Base-by-base conservation (phyloP, 75 land plant genomes). In the Sequoia sempervirens region DNA sequence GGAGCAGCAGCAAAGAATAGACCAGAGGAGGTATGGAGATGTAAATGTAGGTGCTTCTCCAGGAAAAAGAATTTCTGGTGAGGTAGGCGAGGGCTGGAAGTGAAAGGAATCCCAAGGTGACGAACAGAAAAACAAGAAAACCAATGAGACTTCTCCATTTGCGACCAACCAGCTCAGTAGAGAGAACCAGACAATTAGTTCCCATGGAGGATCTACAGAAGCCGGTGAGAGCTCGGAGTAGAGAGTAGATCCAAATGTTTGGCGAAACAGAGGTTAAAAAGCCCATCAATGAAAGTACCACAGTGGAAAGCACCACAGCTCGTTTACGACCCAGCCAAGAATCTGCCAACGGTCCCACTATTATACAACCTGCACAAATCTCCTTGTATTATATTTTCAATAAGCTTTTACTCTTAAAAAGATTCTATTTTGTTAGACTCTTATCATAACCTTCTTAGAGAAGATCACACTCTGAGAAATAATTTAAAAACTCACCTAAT, bases 141-240 rank as follows among this genome's bases (percentile, higher is more conserved):
- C 87, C 91, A 1, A 88, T 86, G 26, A 75, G 72, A 18, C 88
- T 87, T 1, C 93, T 85, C 89, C 90, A 87, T 34, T 66, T 37
- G 82, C 80, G 87, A 14, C 93, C 91, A 17, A 93, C 90, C 26
- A 85, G 20, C 84, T 93, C 94, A 30, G 87, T 88, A 18, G 89
- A 82, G 58, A 93, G 86, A 3, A 93, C 94, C 17, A 91, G 54
- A 0, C 88, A 83, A 43, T 70, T 83, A 14, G 91, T 85, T 23
- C 86, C 86, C 37, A 89, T 43, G 15, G 90, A 50, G 1, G 90
- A 85, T 0, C 91, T 86, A 5, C 82, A 87, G 75, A 93, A 81
- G 8, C 94, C 94, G 58, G 61, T 11, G 11, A 83, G 36, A 47
- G 89, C 87, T 56, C 90, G 79, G 28, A 88, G 41, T 3, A 37